Percentiles rank a stretch among this genome's conserved stretches.
Conservation (phyloP, 768 basidiomycete genomes). For the Thelephora ganbajun region DNA sequence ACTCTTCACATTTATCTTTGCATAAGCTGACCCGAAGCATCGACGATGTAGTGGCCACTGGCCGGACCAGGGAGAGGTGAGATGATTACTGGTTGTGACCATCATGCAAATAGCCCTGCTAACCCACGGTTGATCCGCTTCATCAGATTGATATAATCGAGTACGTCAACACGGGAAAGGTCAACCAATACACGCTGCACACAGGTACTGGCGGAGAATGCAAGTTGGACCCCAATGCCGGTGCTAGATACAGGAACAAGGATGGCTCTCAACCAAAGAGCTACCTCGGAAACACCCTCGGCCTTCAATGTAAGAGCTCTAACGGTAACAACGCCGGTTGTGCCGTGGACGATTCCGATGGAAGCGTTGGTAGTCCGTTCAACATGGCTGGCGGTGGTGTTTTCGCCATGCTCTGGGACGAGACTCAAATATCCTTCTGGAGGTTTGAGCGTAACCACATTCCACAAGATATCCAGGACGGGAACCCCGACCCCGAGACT, state of each 20-base stretch:
- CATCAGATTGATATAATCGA: conserved; percentile 28
- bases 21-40: too few species aligned
- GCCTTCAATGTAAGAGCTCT: conserved; percentile 18
- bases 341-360: conserved; percentile 20
- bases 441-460: conserved; percentile 24
- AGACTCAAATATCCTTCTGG: conserved; percentile 31
- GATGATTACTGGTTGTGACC: not conserved
- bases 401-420: conserved; percentile 25
- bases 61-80: conserved; percentile 10
- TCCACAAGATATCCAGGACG: conserved; percentile 21
- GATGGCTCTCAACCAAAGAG: conserved; percentile 1
- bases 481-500: conserved; percentile 22
- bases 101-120: too few species aligned
- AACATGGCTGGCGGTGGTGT: conserved; percentile 31
- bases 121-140: conserved; percentile 7
- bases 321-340: conserved; percentile 25
- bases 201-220: conserved; percentile 20
- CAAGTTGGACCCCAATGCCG: conserved; percentile 15
- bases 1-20: too few species aligned
- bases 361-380: conserved; percentile 28
- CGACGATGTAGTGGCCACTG: not conserved
- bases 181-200: conserved; percentile 31
- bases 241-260: not conserved
- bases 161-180: conserved; percentile 25
- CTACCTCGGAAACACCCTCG: conserved; percentile 17